Conservation (phyloP, 2,329 filamentous ascomycete genomes). For the Nemania sp. region DNA sequence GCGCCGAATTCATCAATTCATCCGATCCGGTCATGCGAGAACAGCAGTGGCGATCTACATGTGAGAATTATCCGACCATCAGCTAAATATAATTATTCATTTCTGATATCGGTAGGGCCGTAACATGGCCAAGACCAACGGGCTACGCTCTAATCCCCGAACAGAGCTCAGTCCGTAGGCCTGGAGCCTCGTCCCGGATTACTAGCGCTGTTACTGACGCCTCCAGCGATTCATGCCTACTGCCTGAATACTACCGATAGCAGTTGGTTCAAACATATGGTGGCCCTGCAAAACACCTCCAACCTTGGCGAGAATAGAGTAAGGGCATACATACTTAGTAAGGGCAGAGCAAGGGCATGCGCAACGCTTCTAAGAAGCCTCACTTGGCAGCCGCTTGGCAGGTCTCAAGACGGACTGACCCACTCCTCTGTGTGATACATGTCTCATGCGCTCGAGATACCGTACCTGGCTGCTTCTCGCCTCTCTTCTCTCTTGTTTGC, state of each 20-base stretch:
- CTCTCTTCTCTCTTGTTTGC: slow-evolving; percentile 35
- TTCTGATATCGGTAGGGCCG: not conserved
- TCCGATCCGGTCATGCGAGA: not conserved
- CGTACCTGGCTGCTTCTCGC: slow-evolving; percentile 26
- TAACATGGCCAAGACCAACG: not conserved
- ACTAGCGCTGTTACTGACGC: slow-evolving; percentile 5
- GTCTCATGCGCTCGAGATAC: slow-evolving; percentile 41
- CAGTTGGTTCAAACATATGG: not conserved
- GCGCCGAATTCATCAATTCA: slow-evolving; percentile 3
- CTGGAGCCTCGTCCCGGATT: not conserved
- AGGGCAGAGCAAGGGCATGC: not conserved
- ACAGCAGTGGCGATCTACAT: not conserved
- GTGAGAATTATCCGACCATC: not conserved
- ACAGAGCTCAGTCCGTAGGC: not conserved
- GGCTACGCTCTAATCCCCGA: not conserved
- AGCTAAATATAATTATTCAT: not conserved
- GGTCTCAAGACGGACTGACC: slow-evolving; percentile 54
- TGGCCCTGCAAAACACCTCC: slow-evolving; percentile 8
- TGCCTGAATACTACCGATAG: not conserved
- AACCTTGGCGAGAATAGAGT: no score
- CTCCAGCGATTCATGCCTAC: slow-evolving; percentile 7
- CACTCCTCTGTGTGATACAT: slow-evolving; percentile 42
- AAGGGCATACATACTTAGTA: no score
- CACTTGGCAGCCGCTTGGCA: slow-evolving; percentile 51
- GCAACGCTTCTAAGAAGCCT: slow-evolving; percentile 24